These are phyloP conservation scores for Crotalaria pallida DNA, from an alignment of 306 rosid species.

Conservation along the genomic window DNA sequence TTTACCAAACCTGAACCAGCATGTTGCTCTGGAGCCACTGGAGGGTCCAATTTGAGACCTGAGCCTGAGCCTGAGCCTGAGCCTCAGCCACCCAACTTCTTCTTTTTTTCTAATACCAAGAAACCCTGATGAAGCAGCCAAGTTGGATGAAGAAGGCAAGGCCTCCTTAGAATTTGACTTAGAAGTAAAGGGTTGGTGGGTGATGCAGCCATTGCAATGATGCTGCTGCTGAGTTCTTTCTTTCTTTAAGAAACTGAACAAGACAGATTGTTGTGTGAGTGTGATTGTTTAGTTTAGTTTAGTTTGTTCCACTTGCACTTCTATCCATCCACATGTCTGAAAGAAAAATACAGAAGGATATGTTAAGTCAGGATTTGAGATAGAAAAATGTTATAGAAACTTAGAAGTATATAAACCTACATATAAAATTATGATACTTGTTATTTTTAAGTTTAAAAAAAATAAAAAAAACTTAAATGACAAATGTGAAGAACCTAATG, in stretches of 20 bases:
- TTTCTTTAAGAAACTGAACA: background rate
- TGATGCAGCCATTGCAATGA: constrained; percentile 60
- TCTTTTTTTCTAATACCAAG: constrained; percentile 35
- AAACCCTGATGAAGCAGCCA: constrained; percentile 42
- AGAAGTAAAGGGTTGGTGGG: constrained; percentile 38
- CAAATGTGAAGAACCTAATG: too few species aligned
- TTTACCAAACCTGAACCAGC: constrained; percentile 91
- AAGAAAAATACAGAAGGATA: constrained; percentile 2
- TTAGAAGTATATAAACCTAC: too few species aligned
- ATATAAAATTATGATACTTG: too few species aligned
- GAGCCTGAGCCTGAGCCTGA: constrained; percentile 28
- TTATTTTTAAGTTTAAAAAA: too few species aligned
- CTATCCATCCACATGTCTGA: constrained; percentile 43
- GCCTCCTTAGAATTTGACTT: constrained; percentile 40
- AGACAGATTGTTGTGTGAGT: background rate
- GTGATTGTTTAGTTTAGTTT: too few species aligned
- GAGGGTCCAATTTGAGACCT: constrained; percentile 61
- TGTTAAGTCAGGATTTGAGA: too few species aligned
- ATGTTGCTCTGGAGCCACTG: constrained; percentile 62
- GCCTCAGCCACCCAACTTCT: constrained; percentile 33
- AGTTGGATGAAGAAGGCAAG: constrained; percentile 28
- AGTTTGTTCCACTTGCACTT: constrained; percentile 1
- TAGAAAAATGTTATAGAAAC: too few species aligned
- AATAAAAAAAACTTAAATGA: too few species aligned
- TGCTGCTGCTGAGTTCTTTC: constrained; percentile 51